phyloP scores from a whole-genome alignment of 768 basidiomycete genomes.

The Tulasnella sp. region DNA sequence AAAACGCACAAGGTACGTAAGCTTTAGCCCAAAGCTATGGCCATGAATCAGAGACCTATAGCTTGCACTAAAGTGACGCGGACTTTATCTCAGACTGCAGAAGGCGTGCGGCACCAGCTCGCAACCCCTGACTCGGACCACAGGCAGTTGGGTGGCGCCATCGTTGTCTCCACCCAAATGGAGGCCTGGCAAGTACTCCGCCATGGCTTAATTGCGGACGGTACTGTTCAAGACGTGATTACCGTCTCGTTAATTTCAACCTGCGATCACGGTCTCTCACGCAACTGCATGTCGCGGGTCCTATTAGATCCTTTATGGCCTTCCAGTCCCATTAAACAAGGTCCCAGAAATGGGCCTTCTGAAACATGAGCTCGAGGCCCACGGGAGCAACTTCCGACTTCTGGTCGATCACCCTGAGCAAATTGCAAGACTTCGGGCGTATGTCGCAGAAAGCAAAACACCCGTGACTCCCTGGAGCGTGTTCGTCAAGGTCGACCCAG shows the following conservation, averaged over 20 bases:
- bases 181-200: slow-evolving; percentile 65
- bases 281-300: not conserved
- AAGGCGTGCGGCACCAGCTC: slow-evolving; percentile 63
- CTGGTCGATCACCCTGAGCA: slow-evolving; percentile 71
- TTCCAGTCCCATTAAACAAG: slow-evolving; percentile 62
- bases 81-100: slow-evolving; percentile 41
- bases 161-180: slow-evolving; percentile 72
- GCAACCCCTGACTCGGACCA: slow-evolving; percentile 40
- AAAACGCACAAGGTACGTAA: slow-evolving; percentile 65
- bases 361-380: slow-evolving; percentile 39
- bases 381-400: slow-evolving; percentile 53
- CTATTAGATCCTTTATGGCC: slow-evolving; percentile 63
- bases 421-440: slow-evolving; percentile 49
- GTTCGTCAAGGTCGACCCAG: slow-evolving; percentile 65
- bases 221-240: slow-evolving; percentile 66
- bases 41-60: not conserved
- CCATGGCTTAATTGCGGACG: slow-evolving; percentile 55
- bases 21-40: slow-evolving; percentile 9
- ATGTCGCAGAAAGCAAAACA: slow-evolving; percentile 15
- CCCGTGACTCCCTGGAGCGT: slow-evolving; percentile 51
- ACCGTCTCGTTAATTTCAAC: too few species aligned
- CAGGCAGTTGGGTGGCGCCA: too few species aligned
- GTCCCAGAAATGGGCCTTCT: slow-evolving; percentile 54
- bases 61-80: not conserved
- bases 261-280: not conserved